These are phyloP conservation scores for Puccinia horiana DNA, from an alignment of 1,284 basidiomycete species.

Conservation along the genomic window DNA sequence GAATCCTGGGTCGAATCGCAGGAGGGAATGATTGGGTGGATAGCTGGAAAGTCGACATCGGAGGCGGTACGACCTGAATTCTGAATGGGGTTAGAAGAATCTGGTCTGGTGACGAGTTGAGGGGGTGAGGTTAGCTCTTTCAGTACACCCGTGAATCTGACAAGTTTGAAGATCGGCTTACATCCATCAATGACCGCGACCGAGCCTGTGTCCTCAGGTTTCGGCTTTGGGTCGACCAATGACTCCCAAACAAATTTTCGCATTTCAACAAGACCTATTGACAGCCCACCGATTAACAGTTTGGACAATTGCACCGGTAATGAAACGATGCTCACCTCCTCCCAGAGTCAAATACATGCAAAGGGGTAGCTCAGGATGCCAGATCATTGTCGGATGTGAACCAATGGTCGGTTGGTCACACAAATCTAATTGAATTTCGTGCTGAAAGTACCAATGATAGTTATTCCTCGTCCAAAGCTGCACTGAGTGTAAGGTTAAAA, in stretches of 20 bases:
- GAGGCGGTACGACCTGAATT: constrained; percentile 88
- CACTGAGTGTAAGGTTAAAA: constrained; percentile 62
- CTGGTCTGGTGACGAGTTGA: constrained; percentile 62
- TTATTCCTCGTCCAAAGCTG: constrained; percentile 95
- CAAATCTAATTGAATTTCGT: constrained; percentile 66
- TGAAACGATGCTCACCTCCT: background rate
- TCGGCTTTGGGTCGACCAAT: constrained; percentile 66
- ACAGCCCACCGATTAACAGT: constrained; percentile 57
- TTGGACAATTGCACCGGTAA: background rate
- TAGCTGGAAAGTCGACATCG: constrained; percentile 80
- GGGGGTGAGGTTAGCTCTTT: background rate
- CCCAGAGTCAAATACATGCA: constrained; percentile 70
- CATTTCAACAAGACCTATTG: constrained; percentile 66
- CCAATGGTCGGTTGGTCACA: constrained; percentile 59
- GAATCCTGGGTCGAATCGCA: background rate
- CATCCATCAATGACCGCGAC: constrained; percentile 90
- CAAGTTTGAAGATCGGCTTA: constrained; percentile 60
- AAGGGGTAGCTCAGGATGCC: constrained; percentile 83
- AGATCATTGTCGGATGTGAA: constrained; percentile 58
- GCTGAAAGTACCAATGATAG: constrained; percentile 91
- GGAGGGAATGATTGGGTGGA: constrained; percentile 54
- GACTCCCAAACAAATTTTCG: constrained; percentile 77
- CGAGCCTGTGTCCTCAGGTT: constrained; percentile 76
- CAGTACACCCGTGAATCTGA: background rate
- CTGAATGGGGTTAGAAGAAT: constrained; percentile 88